Percentiles rank a stretch among this genome's conserved stretches.
These are phyloP conservation scores for Exutisphaerella laricina DNA, from an alignment of 2,329 filamentous ascomycete species.

Conservation along the genomic window DNA sequence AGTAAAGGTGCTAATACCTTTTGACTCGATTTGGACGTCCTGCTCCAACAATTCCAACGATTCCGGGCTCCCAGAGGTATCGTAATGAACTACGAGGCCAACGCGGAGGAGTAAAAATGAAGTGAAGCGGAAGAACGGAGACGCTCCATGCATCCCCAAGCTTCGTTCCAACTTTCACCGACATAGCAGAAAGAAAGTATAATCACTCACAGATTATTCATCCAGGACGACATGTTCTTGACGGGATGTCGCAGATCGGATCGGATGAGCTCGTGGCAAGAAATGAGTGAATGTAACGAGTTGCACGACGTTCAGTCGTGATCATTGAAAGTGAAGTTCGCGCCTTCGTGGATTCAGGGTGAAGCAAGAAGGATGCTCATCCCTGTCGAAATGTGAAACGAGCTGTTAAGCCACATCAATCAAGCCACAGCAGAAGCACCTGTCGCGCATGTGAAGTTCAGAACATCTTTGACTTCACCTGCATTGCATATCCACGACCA, in stretches of 20 bases:
- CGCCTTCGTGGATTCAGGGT: not conserved
- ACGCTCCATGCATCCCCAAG: conserved; percentile 20
- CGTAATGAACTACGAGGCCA: too few species aligned
- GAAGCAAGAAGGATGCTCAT: not conserved
- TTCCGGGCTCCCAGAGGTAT: too few species aligned
- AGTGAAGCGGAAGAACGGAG: conserved; percentile 14
- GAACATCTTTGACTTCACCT: not conserved
- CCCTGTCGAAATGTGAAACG: not conserved
- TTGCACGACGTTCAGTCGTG: conserved; percentile 9
- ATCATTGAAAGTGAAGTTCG: not conserved
- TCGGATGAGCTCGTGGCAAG: not conserved
- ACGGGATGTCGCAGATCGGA: not conserved
- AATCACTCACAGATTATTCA: conserved; percentile 36
- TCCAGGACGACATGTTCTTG: conserved; percentile 33
- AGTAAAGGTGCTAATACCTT: too few species aligned
- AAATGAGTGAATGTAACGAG: conserved; percentile 1
- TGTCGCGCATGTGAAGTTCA: too few species aligned
- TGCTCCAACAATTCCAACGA: too few species aligned
- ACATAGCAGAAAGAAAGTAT: conserved; percentile 18
- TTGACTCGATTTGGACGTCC: too few species aligned
- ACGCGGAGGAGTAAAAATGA: too few species aligned
- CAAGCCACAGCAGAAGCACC: not conserved
- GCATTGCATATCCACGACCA: not conserved
- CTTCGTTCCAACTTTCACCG: conserved; percentile 21
- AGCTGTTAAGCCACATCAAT: not conserved